These are phyloP conservation scores for Cucurbita moschata DNA, from an alignment of 306 rosid species.

Conservation along the genomic window DNA sequence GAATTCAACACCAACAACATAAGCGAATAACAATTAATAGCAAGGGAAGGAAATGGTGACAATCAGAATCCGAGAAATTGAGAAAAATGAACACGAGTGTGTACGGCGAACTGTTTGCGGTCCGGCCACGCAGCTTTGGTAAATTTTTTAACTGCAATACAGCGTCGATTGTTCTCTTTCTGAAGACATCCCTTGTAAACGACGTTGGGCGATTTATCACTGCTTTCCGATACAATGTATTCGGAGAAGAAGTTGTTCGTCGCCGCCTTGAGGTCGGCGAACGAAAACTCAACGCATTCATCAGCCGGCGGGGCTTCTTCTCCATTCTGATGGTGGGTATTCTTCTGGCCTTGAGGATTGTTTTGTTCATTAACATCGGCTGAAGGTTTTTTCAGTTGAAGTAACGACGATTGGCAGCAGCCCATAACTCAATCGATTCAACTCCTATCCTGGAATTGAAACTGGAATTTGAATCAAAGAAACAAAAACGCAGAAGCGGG, in stretches of 20 bases:
- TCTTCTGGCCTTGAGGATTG: background rate
- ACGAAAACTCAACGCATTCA: constrained; percentile 34
- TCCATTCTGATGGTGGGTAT: constrained; percentile 16
- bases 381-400: background rate
- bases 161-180: constrained; percentile 26
- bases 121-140: constrained; percentile 59
- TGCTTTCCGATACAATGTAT: constrained; percentile 59
- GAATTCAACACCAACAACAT: background rate
- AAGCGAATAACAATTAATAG: background rate
- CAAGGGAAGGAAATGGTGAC: background rate
- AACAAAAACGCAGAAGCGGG: background rate
- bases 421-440: constrained; percentile 8
- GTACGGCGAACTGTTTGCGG: constrained; percentile 54
- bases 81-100: background rate
- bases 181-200: constrained; percentile 62
- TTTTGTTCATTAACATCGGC: background rate
- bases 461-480: background rate
- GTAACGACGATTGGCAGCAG: constrained; percentile 5
- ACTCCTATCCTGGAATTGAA: background rate
- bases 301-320: constrained; percentile 1
- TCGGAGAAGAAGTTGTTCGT: constrained; percentile 62
- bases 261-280: constrained; percentile 48
- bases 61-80: background rate
- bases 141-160: constrained; percentile 63
- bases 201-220: constrained; percentile 63